Evolutionary conservation across 75 land plant genomes (phyloP).

Genomic region (Larix kaempferi): DNA sequence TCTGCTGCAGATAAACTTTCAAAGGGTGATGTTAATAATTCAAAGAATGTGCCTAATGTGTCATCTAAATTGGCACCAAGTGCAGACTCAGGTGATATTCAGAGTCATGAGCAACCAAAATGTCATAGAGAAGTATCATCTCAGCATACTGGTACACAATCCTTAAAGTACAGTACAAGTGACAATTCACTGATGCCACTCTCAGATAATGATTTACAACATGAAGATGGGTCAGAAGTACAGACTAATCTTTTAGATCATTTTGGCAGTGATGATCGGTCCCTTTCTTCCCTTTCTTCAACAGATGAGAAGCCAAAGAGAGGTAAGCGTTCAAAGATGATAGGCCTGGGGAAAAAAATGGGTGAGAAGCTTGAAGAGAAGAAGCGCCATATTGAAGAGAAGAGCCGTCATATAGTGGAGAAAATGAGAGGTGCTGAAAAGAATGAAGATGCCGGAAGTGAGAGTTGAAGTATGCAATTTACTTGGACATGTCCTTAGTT

Average conservation of each 20-base stretch:
- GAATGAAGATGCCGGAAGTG: conserved; percentile 5
- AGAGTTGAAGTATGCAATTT: neutral
- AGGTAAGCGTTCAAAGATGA: conserved; percentile 53
- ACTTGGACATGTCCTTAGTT: neutral
- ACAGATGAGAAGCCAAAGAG: conserved; percentile 36
- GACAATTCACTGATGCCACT: neutral
- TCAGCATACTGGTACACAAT: neutral
- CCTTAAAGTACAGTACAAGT: neutral
- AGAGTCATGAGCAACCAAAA: neutral
- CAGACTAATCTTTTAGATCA: conserved; percentile 4
- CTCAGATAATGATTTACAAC: conserved; percentile 8
- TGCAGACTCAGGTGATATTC: no score
- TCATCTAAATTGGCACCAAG: neutral
- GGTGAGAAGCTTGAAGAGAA: conserved; percentile 78
- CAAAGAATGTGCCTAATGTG: conserved; percentile 6
- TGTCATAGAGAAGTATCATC: neutral
- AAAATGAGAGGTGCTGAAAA: conserved; percentile 41
- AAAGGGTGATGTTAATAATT: conserved; percentile 8
- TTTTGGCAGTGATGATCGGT: neutral
- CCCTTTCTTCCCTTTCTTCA: neutral
- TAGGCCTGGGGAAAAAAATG: conserved; percentile 78
- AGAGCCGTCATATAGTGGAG: conserved; percentile 55
- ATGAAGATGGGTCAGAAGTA: conserved; percentile 16
- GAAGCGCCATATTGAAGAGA: conserved; percentile 74
- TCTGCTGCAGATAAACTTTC: neutral